phyloP scores from a whole-genome alignment of 2,329 filamentous ascomycete genomes.

The Colletotrichum aenigma region DNA sequence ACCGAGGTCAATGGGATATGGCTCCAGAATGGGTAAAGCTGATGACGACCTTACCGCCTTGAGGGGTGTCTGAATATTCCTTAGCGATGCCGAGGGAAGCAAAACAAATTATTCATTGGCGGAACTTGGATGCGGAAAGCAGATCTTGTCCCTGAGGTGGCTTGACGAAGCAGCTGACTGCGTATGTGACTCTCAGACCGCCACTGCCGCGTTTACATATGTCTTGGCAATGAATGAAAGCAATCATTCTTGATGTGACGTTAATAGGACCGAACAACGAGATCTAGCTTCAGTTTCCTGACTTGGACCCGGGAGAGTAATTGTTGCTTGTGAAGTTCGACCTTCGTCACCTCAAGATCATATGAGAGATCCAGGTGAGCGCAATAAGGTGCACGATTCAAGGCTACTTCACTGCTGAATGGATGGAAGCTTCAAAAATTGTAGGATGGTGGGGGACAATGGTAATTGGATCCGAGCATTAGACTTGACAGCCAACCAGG shows the following conservation, averaged over 20 bases:
- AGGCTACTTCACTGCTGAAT: background rate
- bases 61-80: too few relatives aligned
- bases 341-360: background rate
- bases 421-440: background rate
- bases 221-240: rapidly evolving
- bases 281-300: rapidly evolving
- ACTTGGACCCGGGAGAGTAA: rapidly evolving
- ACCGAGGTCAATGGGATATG: too few relatives aligned
- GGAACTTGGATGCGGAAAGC: background rate
- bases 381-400: background rate
- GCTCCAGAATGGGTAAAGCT: too few relatives aligned
- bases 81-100: too few relatives aligned
- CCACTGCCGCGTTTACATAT: background rate
- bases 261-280: background rate
- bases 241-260: background rate
- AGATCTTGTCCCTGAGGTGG: background rate
- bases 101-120: background rate
- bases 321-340: background rate
- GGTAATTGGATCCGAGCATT: background rate
- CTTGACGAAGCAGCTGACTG: background rate
- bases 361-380: background rate
- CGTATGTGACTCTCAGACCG: background rate
- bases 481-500: background rate
- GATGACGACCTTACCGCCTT: too few relatives aligned
- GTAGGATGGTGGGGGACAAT: background rate